A percentile compares a stretch with the other conserved stretches of the same genome.
Evolutionary conservation across 495 filamentous ascomycete genomes (phyloP).

Genomic region (Xylaria acuta): DNA sequence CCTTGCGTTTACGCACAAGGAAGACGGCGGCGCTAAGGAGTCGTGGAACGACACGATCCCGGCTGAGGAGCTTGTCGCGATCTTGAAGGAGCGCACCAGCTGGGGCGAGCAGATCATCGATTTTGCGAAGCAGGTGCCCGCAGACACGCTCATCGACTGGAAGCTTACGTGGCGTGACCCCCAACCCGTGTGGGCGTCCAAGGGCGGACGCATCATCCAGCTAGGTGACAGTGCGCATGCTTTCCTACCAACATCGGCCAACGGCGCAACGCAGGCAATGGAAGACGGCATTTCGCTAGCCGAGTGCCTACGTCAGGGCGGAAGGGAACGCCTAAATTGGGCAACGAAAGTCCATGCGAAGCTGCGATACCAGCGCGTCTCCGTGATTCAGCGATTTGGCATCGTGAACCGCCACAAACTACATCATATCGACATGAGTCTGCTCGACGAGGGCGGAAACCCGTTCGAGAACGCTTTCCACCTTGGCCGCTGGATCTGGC

Average conservation of each 20-base stretch:
- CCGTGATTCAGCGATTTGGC: conserved; percentile 51
- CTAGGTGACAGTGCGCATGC: conserved; percentile 71
- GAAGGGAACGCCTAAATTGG: conserved; percentile 36
- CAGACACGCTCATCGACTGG: conserved; percentile 63
- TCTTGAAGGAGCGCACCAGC: conserved; percentile 47
- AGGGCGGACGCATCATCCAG: conserved; percentile 58
- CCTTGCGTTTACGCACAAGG: conserved; percentile 67
- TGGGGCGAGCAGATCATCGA: conserved; percentile 64
- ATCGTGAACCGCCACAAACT: conserved; percentile 53
- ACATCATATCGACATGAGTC: conserved; percentile 45
- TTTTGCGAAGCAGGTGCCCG: conserved; percentile 59
- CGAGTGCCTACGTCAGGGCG: conserved; percentile 59
- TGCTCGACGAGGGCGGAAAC: conserved; percentile 35
- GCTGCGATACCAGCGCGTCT: conserved; percentile 52
- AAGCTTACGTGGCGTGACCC: conserved; percentile 69
- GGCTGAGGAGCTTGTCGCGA: conserved; percentile 54
- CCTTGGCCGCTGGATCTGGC: conserved; percentile 52
- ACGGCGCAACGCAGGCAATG: conserved; percentile 70
- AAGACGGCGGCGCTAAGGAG: conserved; percentile 60
- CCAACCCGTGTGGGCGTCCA: conserved; percentile 64
- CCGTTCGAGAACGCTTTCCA: conserved; percentile 40
- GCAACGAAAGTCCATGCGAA: conserved; percentile 47
- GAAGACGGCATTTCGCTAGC: conserved; percentile 69
- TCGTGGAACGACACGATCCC: conserved; percentile 60
- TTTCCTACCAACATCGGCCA: conserved; percentile 66